phyloP scores from a whole-genome alignment of 2,329 filamentous ascomycete species.

The Colletotrichum magnum region DNA sequence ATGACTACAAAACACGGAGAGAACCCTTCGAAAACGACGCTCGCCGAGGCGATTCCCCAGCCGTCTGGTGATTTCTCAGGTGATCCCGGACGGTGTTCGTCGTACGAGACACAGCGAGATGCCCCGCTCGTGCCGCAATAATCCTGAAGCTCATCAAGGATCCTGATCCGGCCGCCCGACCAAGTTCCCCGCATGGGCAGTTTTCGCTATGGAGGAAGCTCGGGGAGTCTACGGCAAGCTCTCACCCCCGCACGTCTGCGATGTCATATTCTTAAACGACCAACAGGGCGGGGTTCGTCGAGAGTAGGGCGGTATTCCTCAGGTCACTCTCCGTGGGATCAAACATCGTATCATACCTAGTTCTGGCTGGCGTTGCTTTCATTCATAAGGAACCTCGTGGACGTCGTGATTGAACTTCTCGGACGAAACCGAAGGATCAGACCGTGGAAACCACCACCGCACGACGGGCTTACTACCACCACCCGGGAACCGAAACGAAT shows the following conservation, averaged over 20 bases:
- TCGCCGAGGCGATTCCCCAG: not conserved
- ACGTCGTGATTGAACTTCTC: too few relatives aligned
- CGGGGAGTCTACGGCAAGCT: not conserved
- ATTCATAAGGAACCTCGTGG: not conserved
- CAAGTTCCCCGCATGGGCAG: conserved; percentile 17
- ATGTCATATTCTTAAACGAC: not conserved
- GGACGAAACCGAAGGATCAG: too few relatives aligned
- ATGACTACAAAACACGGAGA: not conserved
- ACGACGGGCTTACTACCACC: too few relatives aligned
- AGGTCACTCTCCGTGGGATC: not conserved
- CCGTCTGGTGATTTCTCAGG: not conserved
- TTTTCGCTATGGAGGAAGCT: conserved; percentile 2
- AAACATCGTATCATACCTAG: not conserved
- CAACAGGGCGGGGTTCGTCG: conserved; percentile 7
- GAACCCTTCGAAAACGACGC: not conserved
- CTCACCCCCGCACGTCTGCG: conserved; percentile 22
- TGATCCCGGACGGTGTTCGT: accelerated
- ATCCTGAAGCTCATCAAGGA: conserved; percentile 9
- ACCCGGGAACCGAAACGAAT: not conserved
- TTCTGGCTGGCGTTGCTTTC: not conserved
- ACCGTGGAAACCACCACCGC: too few relatives aligned
- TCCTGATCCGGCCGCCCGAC: conserved; percentile 19
- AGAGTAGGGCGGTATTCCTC: not conserved
- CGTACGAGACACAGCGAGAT: not conserved
- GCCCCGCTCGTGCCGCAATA: conserved; percentile 6